Conservation (phyloP, 208 protist species). For the Porcisia deanei region DNA sequence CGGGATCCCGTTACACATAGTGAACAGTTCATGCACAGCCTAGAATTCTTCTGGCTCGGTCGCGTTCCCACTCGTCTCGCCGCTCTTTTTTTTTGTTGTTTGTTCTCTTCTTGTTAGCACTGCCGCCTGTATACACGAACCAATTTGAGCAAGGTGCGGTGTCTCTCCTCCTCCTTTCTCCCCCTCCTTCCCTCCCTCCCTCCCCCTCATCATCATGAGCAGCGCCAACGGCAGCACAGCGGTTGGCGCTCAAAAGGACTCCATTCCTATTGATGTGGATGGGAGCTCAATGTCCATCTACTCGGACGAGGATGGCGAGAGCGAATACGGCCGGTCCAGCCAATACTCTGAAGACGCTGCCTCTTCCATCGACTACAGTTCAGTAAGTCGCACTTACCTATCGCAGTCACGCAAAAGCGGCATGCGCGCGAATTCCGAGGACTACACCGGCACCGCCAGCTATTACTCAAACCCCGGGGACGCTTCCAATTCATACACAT, state of each 20-base stretch:
- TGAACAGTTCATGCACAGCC: neutral
- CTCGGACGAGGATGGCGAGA: slow-evolving; percentile 37
- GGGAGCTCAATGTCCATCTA: slow-evolving; percentile 39
- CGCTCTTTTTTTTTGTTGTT: neutral
- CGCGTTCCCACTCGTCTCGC: neutral
- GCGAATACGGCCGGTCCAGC: slow-evolving; percentile 18
- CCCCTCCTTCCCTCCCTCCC: neutral
- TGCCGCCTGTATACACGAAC: too few species aligned
- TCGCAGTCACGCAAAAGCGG: slow-evolving; percentile 19
- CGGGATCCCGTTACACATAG: neutral
- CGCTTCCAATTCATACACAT: slow-evolving; percentile 25
- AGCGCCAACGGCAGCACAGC: slow-evolving; percentile 63
- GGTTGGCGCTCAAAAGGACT: slow-evolving; percentile 51
- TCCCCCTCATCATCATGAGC: slow-evolving; percentile 42
- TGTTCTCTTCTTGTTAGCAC: too few species aligned
- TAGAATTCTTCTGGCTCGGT: neutral
- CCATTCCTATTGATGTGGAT: slow-evolving; percentile 46
- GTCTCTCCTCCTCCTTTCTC: too few species aligned
- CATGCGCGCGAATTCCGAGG: slow-evolving; percentile 9
- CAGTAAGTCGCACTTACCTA: slow-evolving; percentile 30
- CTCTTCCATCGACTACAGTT: slow-evolving; percentile 35
- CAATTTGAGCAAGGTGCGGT: too few species aligned
- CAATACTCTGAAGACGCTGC: slow-evolving; percentile 14
- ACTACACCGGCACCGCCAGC: slow-evolving; percentile 25
- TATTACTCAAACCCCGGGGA: slow-evolving; percentile 30